Base-by-base conservation (phyloP, 352 stramenopile species). In the Peronospora belbahrii region DNA sequence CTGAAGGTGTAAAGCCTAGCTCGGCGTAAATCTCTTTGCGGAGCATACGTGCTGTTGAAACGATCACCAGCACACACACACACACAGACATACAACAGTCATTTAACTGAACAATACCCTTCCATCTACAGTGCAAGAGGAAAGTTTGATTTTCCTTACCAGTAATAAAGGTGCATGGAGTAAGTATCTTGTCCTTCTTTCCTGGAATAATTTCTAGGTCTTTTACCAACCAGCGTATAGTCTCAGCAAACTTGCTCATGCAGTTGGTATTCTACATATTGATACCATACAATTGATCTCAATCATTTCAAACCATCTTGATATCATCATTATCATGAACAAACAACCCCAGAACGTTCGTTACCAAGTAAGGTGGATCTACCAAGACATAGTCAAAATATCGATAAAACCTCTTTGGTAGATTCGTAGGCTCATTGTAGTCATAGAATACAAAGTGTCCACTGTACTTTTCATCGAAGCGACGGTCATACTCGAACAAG, bases 371-470 rank as follows among this genome's bases (percentile, higher is more conserved):
- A 23, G 69, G 69, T 31, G 69, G 69, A 34, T 80, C 69, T 18
- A 77, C 65, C 10, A 80, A 53, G 31, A 80, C 66, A 44, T 77
- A 80, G 45, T 76, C 65, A 30, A 80, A 80, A 42, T 73, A 80
- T 46, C 70, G 65, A 42, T 80, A 59, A 41, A 80, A 80, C 33
- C 68, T 71, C 5, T 47, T 50, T 6, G 67, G 62, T 27, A 80
- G 30, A 3, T 72, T 64, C 18, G 67, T 69, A 6, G 69, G 65
- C 34, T 66, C 56, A 41, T 80, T 80, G 54, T 77, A 80, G 53
- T 80, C 65, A 39, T 80, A 80, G 46, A 80, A 80, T 1, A 70
- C 66, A 61, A 74, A 80, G 38, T 80, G 65, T 1, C 44, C 48
- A 37, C 50, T 53, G 39, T 80, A 80, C 37, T 76, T 80, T 6